Evolutionary conservation across 305 asterid species (phyloP).

Genomic region (Stenogyne calaminthoides): DNA sequence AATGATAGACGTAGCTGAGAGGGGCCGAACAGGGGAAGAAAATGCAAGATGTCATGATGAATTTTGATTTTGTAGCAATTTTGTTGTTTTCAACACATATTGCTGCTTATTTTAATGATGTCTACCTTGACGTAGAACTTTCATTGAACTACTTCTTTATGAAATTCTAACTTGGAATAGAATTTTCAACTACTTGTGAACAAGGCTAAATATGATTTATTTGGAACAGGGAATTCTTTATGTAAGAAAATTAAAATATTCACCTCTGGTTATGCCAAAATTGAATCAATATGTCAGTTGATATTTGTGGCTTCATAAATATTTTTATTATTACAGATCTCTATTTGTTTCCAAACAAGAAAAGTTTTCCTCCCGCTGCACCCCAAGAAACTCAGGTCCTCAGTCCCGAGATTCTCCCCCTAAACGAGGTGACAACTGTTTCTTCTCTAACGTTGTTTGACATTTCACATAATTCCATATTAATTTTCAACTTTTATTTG

Average conservation of each 20-base stretch:
- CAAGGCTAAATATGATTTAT: not conserved
- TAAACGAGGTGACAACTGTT: conserved; percentile 66
- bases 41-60: not conserved
- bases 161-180: not conserved
- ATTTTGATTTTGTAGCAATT: conserved; percentile 7
- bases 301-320: not conserved
- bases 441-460: not conserved
- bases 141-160: not conserved
- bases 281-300: not conserved
- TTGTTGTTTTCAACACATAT: conserved; percentile 7
- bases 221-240: not conserved
- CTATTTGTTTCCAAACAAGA: conserved; percentile 62
- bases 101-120: conserved; percentile 3
- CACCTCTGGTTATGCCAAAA: not conserved
- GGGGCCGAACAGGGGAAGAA: not conserved
- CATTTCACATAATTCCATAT: not conserved
- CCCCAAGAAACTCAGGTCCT: conserved; percentile 73
- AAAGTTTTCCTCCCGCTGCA: conserved; percentile 72
- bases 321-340: conserved; percentile 43
- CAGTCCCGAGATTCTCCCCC: conserved; percentile 99
- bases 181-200: not conserved
- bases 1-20: conserved; percentile 4
- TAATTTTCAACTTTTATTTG: not conserved
- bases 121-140: not conserved
- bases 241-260: not conserved